Evolutionary conservation across 2,329 filamentous ascomycete genomes (phyloP).

Genomic region (Calonectria honghensis): DNA sequence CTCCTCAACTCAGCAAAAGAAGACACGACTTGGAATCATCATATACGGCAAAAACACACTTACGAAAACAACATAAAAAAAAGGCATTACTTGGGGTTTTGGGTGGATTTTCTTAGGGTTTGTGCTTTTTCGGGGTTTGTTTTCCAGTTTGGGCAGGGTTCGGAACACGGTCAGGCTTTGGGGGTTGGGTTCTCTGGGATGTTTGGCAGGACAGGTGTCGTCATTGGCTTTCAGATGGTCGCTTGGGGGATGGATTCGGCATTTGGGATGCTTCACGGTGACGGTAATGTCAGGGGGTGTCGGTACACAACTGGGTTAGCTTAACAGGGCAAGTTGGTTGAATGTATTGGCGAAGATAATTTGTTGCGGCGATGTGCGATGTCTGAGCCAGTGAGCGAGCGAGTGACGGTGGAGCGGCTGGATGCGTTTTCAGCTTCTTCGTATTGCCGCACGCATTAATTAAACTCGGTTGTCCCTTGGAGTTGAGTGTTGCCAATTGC

Average conservation of each 20-base stretch:
- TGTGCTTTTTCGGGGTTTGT: slow-evolving; percentile 42
- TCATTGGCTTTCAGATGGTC: slow-evolving; percentile 48
- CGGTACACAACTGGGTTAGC: slow-evolving; percentile 20
- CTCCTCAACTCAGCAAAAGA: slow-evolving; percentile 45
- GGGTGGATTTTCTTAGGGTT: slow-evolving; percentile 42
- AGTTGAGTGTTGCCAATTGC: background rate
- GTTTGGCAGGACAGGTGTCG: slow-evolving; percentile 47
- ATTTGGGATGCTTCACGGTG: slow-evolving; percentile 25
- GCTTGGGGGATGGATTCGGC: slow-evolving; percentile 17
- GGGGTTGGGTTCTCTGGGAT: slow-evolving; percentile 48
- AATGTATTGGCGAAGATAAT: slow-evolving; percentile 30
- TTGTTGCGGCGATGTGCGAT: slow-evolving; percentile 29
- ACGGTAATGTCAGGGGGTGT: slow-evolving; percentile 30
- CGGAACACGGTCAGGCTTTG: slow-evolving; percentile 43
- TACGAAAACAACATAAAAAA: slow-evolving; percentile 47
- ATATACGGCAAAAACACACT: slow-evolving; percentile 44
- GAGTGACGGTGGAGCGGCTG: background rate
- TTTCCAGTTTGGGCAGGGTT: slow-evolving; percentile 48
- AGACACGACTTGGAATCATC: slow-evolving; percentile 43
- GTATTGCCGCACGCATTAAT: background rate
- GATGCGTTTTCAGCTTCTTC: background rate
- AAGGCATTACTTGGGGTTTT: slow-evolving; percentile 48
- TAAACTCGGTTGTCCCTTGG: background rate
- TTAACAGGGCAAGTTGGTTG: slow-evolving; percentile 13
- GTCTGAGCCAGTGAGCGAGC: background rate